phyloP scores from a whole-genome alignment of 2,329 filamentous ascomycete genomes.

The Blastomyces emzantsi region DNA sequence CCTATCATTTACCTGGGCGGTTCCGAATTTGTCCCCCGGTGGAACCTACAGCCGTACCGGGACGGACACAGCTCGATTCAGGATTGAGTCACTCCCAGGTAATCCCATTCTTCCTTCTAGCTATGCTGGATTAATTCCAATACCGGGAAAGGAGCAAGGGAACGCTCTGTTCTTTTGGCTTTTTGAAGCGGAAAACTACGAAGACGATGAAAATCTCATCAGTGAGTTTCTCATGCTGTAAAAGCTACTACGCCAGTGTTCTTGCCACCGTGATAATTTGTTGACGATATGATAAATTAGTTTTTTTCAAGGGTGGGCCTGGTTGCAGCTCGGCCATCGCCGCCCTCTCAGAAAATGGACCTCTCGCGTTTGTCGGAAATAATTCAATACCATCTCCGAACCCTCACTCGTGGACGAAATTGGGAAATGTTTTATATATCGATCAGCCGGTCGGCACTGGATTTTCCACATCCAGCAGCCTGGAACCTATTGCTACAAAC shows the following conservation, averaged over 20 bases:
- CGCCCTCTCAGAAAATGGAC: constrained; percentile 26
- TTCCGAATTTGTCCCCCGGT: neutral
- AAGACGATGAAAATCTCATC: constrained; percentile 28
- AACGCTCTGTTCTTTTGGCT: constrained; percentile 33
- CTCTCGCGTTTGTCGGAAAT: constrained; percentile 26
- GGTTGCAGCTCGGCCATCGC: constrained; percentile 18
- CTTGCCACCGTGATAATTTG: neutral
- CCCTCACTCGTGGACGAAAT: constrained; percentile 15
- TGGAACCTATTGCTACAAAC: constrained; percentile 23
- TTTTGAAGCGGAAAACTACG: constrained; percentile 25
- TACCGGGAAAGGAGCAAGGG: constrained; percentile 22
- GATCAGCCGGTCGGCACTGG: constrained; percentile 33
- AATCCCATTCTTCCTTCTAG: constrained; percentile 23
- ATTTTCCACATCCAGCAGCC: constrained; percentile 25
- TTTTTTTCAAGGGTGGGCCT: constrained; percentile 17
- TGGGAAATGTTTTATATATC: constrained; percentile 30
- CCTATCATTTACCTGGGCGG: neutral
- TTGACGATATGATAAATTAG: constrained; percentile 5
- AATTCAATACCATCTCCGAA: constrained; percentile 13
- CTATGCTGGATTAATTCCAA: constrained; percentile 29
- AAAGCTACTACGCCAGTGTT: neutral
- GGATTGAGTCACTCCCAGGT: constrained; percentile 25
- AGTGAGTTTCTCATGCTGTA: constrained; percentile 19
- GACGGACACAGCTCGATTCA: constrained; percentile 19
- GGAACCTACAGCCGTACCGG: neutral